These are phyloP conservation scores for Cytospora mali DNA, from an alignment of 2,329 filamentous ascomycete genomes.

Conservation along the genomic window DNA sequence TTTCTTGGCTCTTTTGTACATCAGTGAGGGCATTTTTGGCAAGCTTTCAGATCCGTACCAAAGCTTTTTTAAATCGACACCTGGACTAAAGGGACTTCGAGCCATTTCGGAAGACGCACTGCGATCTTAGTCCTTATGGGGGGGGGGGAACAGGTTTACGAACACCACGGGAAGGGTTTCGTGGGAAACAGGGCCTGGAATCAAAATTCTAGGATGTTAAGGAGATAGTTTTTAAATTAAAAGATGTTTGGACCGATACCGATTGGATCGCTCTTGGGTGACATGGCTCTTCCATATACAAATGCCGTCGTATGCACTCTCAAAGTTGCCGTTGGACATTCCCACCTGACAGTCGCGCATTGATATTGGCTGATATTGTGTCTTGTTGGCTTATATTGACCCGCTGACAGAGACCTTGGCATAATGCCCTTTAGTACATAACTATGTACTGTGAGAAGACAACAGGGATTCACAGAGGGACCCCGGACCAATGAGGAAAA, in stretches of 20 bases:
- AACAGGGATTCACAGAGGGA: too few species aligned
- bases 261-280: neutral
- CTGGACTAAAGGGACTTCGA: slow-evolving; percentile 4
- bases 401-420: too few species aligned
- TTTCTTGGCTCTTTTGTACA: neutral
- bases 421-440: too few species aligned
- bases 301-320: neutral
- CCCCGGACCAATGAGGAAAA: too few species aligned
- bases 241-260: neutral
- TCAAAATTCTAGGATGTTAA: neutral
- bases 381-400: too few species aligned
- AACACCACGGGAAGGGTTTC: neutral
- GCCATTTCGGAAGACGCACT: neutral
- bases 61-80: slow-evolving; percentile 22
- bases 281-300: neutral
- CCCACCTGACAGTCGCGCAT: neutral
- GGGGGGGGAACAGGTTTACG: neutral
- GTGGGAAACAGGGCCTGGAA: neutral
- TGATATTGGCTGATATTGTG: too few species aligned
- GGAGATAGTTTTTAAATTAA: neutral
- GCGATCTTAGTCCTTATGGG: neutral
- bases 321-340: too few species aligned
- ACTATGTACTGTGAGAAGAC: too few species aligned
- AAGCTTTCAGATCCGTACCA: neutral
- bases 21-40: slow-evolving; percentile 5